Evolutionary conservation across 2,329 filamentous ascomycete species (phyloP), one percentile per base, ranked within the genome.

Genomic region (Botrytis hyacinthi): DNA sequence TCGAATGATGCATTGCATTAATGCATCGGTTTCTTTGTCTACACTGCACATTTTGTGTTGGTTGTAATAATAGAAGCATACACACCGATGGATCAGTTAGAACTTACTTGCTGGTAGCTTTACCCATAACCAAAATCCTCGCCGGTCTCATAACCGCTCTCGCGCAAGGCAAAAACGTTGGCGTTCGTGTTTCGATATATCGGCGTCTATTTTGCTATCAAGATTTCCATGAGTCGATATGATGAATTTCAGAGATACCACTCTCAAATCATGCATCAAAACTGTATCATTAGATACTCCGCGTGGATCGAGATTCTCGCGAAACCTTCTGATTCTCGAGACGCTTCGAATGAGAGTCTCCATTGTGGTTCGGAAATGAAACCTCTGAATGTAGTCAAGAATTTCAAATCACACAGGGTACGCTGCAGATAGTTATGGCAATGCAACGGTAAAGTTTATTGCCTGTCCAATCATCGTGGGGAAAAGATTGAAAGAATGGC

Each of bases 1-100:
- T 2, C 86, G 83, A 72, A 91, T 85, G 32, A 90, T 81, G 14
- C 82, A 81, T 77, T 90, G 86, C 80, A 90, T 87, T 26, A 85
- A 80, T 60, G 84, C 82, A 74, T 90, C 88, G 0, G 88, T 89
- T 74, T 85, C 83, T 20, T 81, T 80, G 76, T 91, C 89, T 61
- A 91, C 85, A 71, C 86, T 89, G 79, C 81, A 83, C 6, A 0
- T 81, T 80, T 37, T 80, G 79, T 2, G 80, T 78, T 26, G 86
- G 18, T 60, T 37, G 12, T 26, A 16, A 51, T 14, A 1, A n/a
- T 26, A 51, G 22, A 26, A n/a, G 10, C 10, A 26, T 22, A 51
- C 22, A n/a, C 22, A 51, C 10, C 10, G 12, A 26, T 9, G 10
- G 0, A 12, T 12, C 12, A 5, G 8, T 12, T 35, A 6, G 3